phyloP scores from a whole-genome alignment of 192 early-diverging fungal genomes.

The Podila horticola region DNA sequence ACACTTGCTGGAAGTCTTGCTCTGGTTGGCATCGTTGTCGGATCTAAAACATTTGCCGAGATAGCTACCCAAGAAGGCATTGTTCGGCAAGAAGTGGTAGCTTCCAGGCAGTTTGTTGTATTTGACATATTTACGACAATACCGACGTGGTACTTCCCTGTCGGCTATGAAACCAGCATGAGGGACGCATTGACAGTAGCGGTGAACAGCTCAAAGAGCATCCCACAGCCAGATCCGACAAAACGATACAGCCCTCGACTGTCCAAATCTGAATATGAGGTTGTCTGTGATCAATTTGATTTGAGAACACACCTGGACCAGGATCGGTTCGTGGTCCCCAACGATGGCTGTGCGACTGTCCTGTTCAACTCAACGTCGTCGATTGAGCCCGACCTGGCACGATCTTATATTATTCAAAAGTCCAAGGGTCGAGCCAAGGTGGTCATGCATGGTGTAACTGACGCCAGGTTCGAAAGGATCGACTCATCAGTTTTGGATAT shows the following conservation, averaged over 20 bases:
- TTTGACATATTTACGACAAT: too few species aligned
- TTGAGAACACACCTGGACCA: too few species aligned
- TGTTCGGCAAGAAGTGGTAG: not conserved
- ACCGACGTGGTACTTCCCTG: not conserved
- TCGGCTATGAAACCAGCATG: not conserved
- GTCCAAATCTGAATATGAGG: not conserved
- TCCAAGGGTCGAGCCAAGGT: conserved; percentile 7
- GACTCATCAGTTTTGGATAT: not conserved
- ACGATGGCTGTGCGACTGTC: conserved; percentile 6
- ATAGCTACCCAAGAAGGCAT: not conserved
- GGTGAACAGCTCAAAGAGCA: not conserved
- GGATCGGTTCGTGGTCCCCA: not conserved
- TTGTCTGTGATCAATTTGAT: too few species aligned
- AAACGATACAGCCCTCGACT: not conserved
- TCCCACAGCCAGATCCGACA: not conserved
- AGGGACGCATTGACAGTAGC: not conserved
- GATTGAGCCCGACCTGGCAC: conserved; percentile 3
- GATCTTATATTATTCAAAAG: conserved; percentile 5
- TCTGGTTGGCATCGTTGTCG: not conserved
- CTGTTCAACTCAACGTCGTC: not conserved
- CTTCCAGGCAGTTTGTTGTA: not conserved
- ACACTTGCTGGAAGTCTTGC: not conserved
- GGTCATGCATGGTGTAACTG: not conserved
- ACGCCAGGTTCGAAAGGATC: too few species aligned
- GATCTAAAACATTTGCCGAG: not conserved